phyloP scores from a whole-genome alignment of 495 filamentous ascomycete species.

The Penicillium longicatenatum region DNA sequence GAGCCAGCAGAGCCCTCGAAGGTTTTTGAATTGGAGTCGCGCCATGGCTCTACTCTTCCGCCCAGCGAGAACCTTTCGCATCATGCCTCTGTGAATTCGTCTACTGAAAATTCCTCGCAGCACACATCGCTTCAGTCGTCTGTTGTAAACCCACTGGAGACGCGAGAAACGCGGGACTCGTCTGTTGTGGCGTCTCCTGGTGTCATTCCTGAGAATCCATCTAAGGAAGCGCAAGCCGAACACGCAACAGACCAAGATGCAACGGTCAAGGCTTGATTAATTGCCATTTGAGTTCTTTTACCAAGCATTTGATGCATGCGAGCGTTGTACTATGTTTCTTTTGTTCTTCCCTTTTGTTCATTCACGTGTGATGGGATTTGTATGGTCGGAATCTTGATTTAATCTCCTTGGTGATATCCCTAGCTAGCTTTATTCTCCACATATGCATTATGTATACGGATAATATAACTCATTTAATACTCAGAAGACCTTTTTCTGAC shows the following conservation, averaged over 20 bases:
- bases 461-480: too few relatives aligned
- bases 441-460: not conserved
- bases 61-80: not conserved
- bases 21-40: constrained; percentile 2
- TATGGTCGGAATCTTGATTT: not conserved
- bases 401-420: not conserved
- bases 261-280: not conserved
- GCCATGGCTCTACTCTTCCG: not conserved
- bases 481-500: too few relatives aligned
- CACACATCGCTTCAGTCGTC: not conserved
- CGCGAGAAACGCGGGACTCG: not conserved
- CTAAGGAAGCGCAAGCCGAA: not conserved
- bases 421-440: not conserved
- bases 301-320: not conserved
- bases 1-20: not conserved
- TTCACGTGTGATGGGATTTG: not conserved
- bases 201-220: not conserved
- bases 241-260: not conserved
- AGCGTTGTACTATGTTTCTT: not conserved
- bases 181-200: not conserved
- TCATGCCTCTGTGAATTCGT: not conserved
- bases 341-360: not conserved
- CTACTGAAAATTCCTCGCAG: not conserved
- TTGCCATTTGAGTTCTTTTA: not conserved
- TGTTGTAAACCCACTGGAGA: not conserved